Conservation (phyloP, 345 rosid species). For the Eucalyptus victrix region DNA sequence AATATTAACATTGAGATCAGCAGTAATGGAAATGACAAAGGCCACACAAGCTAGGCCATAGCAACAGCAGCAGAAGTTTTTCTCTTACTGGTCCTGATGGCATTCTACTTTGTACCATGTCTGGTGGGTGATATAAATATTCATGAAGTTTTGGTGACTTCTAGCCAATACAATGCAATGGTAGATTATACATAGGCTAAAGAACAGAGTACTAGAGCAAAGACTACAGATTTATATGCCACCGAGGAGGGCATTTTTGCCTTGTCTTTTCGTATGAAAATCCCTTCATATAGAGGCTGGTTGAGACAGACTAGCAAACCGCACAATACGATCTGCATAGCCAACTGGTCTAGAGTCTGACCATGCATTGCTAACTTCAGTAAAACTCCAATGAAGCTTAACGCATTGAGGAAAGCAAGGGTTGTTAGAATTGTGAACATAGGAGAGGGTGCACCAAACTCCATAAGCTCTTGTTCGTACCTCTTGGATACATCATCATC, state of each 20-base stretch:
- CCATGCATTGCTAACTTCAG: neutral
- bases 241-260: conserved; percentile 25
- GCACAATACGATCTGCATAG: conserved; percentile 18
- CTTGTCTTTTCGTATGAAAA: conserved; percentile 21
- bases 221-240: neutral
- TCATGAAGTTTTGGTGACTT: neutral
- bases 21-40: neutral
- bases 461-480: conserved; percentile 10
- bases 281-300: conserved; percentile 17
- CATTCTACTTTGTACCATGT: neutral
- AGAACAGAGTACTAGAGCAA: conserved; percentile 8
- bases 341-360: neutral
- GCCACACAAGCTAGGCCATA: neutral
- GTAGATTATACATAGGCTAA: neutral
- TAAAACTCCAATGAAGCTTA: conserved; percentile 7
- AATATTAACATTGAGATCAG: neutral
- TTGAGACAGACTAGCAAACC: conserved; percentile 18
- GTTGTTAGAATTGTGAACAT: conserved; percentile 26
- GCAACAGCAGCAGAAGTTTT: neutral
- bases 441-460: conserved; percentile 30
- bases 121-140: neutral
- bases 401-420: conserved; percentile 24
- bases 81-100: neutral
- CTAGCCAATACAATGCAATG: neutral
- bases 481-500: conserved; percentile 14